Conservation (phyloP, 2,329 filamentous ascomycete genomes). For the Aspergillus latus region DNA sequence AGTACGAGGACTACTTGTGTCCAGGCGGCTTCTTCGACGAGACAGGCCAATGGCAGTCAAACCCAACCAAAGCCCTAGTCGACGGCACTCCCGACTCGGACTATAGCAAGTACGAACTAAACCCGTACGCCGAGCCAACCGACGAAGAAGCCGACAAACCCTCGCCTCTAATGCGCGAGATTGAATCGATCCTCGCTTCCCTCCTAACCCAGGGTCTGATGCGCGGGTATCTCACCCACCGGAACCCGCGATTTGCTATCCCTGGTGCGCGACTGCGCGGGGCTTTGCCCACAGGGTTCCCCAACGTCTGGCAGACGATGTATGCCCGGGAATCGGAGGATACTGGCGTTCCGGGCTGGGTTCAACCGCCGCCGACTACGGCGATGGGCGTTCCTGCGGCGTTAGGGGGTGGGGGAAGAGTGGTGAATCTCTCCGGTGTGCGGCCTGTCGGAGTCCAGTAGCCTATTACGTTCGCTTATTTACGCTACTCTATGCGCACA, state of each 20-base stretch:
- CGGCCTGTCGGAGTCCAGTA: conserved; percentile 49
- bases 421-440: conserved; percentile 59
- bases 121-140: conserved; percentile 55
- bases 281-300: conserved; percentile 59
- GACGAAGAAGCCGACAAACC: conserved; percentile 22
- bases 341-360: conserved; percentile 73
- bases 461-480: not conserved
- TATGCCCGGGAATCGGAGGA: conserved; percentile 60
- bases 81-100: conserved; percentile 31
- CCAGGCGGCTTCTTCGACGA: conserved; percentile 37
- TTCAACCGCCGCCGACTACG: conserved; percentile 44
- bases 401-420: conserved; percentile 48
- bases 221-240: conserved; percentile 79
- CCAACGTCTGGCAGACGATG: conserved; percentile 69
- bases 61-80: conserved; percentile 25
- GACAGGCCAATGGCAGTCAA: conserved; percentile 30
- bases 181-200: conserved; percentile 76
- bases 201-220: conserved; percentile 79
- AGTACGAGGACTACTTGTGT: conserved; percentile 38
- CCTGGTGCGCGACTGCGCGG: conserved; percentile 60
- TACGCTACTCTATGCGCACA: too few relatives aligned
- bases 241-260: conserved; percentile 75
- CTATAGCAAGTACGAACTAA: conserved; percentile 48
- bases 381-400: conserved; percentile 19
- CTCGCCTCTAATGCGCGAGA: conserved; percentile 56